A percentile compares a stretch with the other conserved stretches of the same genome.
Evolutionary conservation across 179 eudicot genomes (phyloP).

Genomic region (Heliamphora pulchella): DNA sequence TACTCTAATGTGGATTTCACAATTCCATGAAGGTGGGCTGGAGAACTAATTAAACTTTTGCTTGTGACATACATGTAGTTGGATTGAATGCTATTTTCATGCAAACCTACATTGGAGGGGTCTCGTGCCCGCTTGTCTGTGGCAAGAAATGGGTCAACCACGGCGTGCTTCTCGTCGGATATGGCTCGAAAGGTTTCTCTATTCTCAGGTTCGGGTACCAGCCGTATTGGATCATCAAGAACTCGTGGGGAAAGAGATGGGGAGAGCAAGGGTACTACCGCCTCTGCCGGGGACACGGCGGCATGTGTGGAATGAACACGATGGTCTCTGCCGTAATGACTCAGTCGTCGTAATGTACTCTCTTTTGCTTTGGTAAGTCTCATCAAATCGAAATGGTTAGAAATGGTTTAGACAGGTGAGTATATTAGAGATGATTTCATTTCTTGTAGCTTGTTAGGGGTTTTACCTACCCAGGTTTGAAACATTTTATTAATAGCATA

Average conservation of each 20-base stretch:
- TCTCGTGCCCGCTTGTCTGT: slow-evolving; percentile 80
- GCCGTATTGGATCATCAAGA: slow-evolving; percentile 90
- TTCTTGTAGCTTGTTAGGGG: too few relatives aligned
- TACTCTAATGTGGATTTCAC: neutral
- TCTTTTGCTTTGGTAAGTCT: too few relatives aligned
- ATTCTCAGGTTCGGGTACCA: slow-evolving; percentile 62
- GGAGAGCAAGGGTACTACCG: slow-evolving; percentile 78
- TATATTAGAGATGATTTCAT: too few relatives aligned
- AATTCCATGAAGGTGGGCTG: neutral
- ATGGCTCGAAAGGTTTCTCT: slow-evolving; percentile 70
- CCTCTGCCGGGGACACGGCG: slow-evolving; percentile 65
- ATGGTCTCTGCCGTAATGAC: slow-evolving; percentile 86
- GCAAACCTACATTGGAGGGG: slow-evolving; percentile 93
- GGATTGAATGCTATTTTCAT: slow-evolving; percentile 78
- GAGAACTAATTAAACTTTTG: too few relatives aligned
- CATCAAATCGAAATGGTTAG: too few relatives aligned
- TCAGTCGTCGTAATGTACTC: slow-evolving; percentile 13
- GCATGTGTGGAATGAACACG: slow-evolving; percentile 84
- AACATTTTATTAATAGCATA: too few relatives aligned
- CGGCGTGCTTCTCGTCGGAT: slow-evolving; percentile 79
- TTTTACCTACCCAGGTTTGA: too few relatives aligned
- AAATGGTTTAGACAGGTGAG: too few relatives aligned
- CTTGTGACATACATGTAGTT: slow-evolving; percentile 28
- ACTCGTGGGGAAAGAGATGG: slow-evolving; percentile 90
- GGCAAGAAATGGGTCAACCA: slow-evolving; percentile 62